phyloP scores from a whole-genome alignment of 176 grass and related monocot species.

The Zoysia japonica region DNA sequence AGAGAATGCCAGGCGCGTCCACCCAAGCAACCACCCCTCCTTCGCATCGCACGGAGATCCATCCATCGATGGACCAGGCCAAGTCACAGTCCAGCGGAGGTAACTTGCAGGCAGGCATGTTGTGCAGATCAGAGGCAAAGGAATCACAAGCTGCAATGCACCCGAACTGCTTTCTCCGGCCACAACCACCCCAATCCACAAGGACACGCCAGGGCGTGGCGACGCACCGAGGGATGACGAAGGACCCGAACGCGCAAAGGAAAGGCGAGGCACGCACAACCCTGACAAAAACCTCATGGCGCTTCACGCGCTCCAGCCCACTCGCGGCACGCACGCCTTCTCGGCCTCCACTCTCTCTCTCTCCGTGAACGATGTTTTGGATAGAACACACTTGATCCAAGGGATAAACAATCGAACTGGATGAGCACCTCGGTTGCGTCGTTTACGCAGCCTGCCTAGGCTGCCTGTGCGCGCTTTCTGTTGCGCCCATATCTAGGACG shows the following conservation, averaged over 20 bases:
- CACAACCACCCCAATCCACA: background rate
- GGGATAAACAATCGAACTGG: constrained; percentile 42
- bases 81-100: constrained; percentile 10
- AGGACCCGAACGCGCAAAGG: constrained; percentile 35
- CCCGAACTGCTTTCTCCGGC: constrained; percentile 41
- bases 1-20: constrained; percentile 7
- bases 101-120: constrained; percentile 45
- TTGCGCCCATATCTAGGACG: constrained; percentile 39
- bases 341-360: background rate
- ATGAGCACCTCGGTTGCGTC: constrained; percentile 20
- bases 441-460: constrained; percentile 24
- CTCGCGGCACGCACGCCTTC: background rate
- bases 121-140: constrained; percentile 36
- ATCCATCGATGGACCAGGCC: constrained; percentile 8
- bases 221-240: background rate
- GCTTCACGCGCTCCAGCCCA: background rate
- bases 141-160: constrained; percentile 27
- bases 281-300: constrained; percentile 46
- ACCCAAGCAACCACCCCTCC: background rate
- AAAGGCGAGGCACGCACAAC: constrained; percentile 11
- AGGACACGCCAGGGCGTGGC: constrained; percentile 1
- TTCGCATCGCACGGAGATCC: constrained; percentile 29
- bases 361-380: background rate
- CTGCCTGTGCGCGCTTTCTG: constrained; percentile 27
- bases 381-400: constrained; percentile 42